These are phyloP conservation scores for Harringtonia aguacate DNA, from an alignment of 2,329 filamentous ascomycete species.

Conservation along the genomic window DNA sequence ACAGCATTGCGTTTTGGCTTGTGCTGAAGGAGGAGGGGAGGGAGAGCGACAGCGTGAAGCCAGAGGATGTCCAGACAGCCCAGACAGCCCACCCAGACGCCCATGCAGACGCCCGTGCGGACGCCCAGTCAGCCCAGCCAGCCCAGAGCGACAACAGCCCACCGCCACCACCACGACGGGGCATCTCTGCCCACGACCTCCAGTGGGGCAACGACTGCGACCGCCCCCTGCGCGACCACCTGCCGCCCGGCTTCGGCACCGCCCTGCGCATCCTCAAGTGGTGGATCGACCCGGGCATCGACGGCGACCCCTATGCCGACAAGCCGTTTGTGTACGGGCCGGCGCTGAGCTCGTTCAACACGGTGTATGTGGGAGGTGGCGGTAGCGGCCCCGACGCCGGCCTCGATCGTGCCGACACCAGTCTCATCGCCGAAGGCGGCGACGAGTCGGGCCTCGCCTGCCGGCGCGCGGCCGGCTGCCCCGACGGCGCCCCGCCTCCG, in stretches of 20 bases:
- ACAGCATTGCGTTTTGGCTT: conserved; percentile 74
- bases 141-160: background rate
- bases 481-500: conserved; percentile 33
- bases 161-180: conserved; percentile 9
- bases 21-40: conserved; percentile 39
- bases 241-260: conserved; percentile 78
- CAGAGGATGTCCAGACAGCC: conserved; percentile 6
- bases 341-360: conserved; percentile 70
- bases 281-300: conserved; percentile 83
- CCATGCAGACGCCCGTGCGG: background rate
- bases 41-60: conserved; percentile 7
- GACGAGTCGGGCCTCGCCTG: conserved; percentile 41
- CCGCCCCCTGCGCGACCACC: conserved; percentile 70
- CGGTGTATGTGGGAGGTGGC: conserved; percentile 47
- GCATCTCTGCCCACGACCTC: conserved; percentile 60
- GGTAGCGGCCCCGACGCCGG: background rate
- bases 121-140: no score
- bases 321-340: conserved; percentile 78
- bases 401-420: conserved; percentile 31
- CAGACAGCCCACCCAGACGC: no score
- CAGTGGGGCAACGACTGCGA: conserved; percentile 97
- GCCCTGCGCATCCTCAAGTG: conserved; percentile 80
- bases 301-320: conserved; percentile 84
- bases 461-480: conserved; percentile 33
- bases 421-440: conserved; percentile 51